Base-by-base conservation (phyloP, 305 asterid species). In the Euphrasia arctica region DNA sequence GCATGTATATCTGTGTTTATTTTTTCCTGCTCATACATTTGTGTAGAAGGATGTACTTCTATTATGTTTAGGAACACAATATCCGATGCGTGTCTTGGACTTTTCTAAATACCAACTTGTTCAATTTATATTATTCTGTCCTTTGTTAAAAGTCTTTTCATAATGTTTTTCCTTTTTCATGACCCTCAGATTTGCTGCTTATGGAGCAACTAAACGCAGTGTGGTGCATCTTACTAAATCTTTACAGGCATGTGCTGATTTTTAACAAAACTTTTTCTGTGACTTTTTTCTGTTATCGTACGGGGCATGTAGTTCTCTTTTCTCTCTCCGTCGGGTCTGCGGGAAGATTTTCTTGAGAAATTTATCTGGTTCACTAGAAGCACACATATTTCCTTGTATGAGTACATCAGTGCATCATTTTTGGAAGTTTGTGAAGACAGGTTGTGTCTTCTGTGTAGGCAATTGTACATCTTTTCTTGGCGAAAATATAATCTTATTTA, bases 181-280 rank as follows among this genome's bases (percentile, higher is more conserved):
- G 55, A 43, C 66, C 74, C 68, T 62, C 83, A 93, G 98, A 63
- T 93, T 90, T 82, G 98, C 98, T 67, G 98, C 98, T 60, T 93
- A 93, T 76, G 98, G 98, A 54, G 98, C 98, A 52, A 90, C 98
- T 34, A 93, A 93, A 69, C 96, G 98, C 45, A 90, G 98, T 71
- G 98, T 90, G 71, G 98, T 90, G 75, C 98, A 92, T 84, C 86
- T 92, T 69, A 92, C 98, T 11, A 92, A 92, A 79, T 92, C 98
- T 54, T 76, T 92, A 55, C 97, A 92, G 98, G 98, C 97, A 50
- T 66, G 85, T 74, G 39, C 42, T 60, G 60, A 42, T 42, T 71
- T 74, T 39, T 25, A 13, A 13, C 62, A 50, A 45, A 27, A 25
- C 5, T 11, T 2, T 45, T 3, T 60, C 36, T 50, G 14, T 14